Evolutionary conservation across 2,329 filamentous ascomycete species (phyloP).

Genomic region (Colletotrichum sp.): DNA sequence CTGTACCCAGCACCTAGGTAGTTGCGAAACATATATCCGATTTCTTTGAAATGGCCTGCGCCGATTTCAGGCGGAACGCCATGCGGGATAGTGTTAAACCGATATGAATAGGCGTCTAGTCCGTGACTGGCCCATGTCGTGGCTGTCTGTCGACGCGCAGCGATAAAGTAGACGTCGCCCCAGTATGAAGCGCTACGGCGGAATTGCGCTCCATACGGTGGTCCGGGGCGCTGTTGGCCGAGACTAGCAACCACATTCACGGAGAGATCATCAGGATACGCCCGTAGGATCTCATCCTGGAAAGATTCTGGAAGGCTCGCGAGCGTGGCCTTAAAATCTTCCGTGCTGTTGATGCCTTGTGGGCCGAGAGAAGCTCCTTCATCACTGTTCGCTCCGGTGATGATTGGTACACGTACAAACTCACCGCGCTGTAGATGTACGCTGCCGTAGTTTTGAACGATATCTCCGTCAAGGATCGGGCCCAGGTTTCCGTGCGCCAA

Average conservation of each 20-base stretch:
- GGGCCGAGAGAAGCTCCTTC: neutral
- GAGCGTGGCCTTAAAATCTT: neutral
- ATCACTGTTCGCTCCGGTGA: neutral
- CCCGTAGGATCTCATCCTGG: neutral
- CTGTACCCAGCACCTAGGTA: neutral
- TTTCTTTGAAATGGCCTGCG: neutral
- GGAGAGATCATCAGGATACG: neutral
- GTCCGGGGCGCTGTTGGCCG: neutral
- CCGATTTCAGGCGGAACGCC: neutral
- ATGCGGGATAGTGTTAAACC: neutral
- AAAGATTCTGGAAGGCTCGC: neutral
- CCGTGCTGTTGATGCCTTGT: neutral
- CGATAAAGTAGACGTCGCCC: neutral
- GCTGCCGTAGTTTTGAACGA: neutral
- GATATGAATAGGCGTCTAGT: fast-evolving
- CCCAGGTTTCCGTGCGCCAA: neutral
- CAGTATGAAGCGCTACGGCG: neutral
- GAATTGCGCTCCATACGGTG: neutral
- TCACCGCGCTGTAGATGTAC: neutral
- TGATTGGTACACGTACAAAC: neutral
- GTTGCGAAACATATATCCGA: neutral
- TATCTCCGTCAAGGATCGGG: neutral
- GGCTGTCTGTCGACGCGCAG: neutral
- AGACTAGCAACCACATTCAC: neutral
- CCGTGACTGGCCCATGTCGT: neutral